Evolutionary conservation across 2,329 filamentous ascomycete species (phyloP).

Genomic region (Claviceps monticola): DNA sequence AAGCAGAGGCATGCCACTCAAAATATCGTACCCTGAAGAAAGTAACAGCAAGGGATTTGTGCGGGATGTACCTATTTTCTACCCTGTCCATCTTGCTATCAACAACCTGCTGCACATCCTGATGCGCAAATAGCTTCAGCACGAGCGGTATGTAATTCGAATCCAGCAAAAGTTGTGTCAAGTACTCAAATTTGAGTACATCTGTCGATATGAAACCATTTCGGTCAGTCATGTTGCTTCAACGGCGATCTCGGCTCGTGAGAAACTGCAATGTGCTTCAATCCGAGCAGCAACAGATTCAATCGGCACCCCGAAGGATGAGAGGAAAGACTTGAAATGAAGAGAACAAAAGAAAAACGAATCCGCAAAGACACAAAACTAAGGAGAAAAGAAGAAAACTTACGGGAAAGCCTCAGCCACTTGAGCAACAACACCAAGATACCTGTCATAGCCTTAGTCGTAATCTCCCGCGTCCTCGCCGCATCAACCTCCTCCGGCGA

Average conservation of each 20-base stretch:
- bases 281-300: too few relatives aligned
- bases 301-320: not conserved
- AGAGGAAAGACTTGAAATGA: not conserved
- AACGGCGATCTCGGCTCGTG: not conserved
- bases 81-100: slow-evolving; percentile 73
- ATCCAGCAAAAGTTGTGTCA: slow-evolving; percentile 85
- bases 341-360: not conserved
- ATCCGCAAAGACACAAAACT: not conserved
- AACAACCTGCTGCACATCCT: slow-evolving; percentile 82
- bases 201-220: slow-evolving; percentile 35
- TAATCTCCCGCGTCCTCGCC: slow-evolving; percentile 71
- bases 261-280: not conserved
- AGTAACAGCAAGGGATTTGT: too few relatives aligned
- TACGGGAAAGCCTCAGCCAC: slow-evolving; percentile 92
- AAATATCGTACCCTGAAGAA: not conserved
- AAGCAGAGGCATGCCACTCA: not conserved
- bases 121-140: slow-evolving; percentile 84
- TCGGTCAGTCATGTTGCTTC: not conserved
- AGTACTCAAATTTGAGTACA: slow-evolving; percentile 87
- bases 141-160: slow-evolving; percentile 90
- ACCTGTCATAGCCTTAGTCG: slow-evolving; percentile 81
- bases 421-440: slow-evolving; percentile 79
- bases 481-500: slow-evolving; percentile 69
- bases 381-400: slow-evolving; percentile 20
- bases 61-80: slow-evolving; percentile 55